Evolutionary conservation across 208 protist species (phyloP).

Genomic region (Crithidia thermophila): DNA sequence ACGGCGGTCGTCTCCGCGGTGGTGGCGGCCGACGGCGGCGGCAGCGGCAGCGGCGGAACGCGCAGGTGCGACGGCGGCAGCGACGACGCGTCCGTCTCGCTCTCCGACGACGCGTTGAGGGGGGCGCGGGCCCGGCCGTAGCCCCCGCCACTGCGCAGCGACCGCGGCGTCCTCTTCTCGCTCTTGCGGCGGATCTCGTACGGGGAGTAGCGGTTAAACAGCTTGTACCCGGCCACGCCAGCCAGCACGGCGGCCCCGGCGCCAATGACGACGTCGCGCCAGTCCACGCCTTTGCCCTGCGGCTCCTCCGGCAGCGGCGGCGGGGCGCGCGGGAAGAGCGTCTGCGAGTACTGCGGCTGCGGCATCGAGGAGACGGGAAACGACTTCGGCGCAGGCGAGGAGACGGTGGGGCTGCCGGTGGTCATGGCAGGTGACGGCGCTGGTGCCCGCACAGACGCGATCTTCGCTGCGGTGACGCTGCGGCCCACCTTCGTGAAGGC

Average conservation of each 20-base stretch:
- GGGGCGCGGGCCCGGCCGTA: not conserved
- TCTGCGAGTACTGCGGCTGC: slow-evolving; percentile 32
- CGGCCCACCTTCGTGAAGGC: slow-evolving; percentile 66
- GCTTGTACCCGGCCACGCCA: slow-evolving; percentile 55
- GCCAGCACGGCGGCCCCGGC: slow-evolving; percentile 56
- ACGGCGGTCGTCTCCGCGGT: not conserved
- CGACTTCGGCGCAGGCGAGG: slow-evolving; percentile 10
- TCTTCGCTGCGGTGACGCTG: slow-evolving; percentile 46
- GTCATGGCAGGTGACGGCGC: not conserved
- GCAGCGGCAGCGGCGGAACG: slow-evolving; percentile 21
- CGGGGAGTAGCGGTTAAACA: slow-evolving; percentile 78
- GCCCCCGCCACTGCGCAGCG: slow-evolving; percentile 3
- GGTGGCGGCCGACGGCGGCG: slow-evolving; percentile 24
- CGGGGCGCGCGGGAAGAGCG: slow-evolving; percentile 49
- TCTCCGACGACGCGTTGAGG: slow-evolving; percentile 25
- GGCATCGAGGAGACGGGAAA: not conserved
- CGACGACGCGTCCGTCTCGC: slow-evolving; percentile 26
- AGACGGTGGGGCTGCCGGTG: not conserved
- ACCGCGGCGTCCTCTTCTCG: slow-evolving; percentile 31
- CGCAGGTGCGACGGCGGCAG: slow-evolving; percentile 6
- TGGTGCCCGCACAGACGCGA: slow-evolving; percentile 33
- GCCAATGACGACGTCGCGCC: slow-evolving; percentile 83
- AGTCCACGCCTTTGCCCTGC: slow-evolving; percentile 42
- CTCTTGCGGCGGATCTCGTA: slow-evolving; percentile 82
- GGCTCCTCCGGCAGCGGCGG: slow-evolving; percentile 28